A percentile compares a stretch with the other conserved stretches of the same genome.
Conservation (phyloP, 768 basidiomycete species). For the Rhizopogon vesiculosus region DNA sequence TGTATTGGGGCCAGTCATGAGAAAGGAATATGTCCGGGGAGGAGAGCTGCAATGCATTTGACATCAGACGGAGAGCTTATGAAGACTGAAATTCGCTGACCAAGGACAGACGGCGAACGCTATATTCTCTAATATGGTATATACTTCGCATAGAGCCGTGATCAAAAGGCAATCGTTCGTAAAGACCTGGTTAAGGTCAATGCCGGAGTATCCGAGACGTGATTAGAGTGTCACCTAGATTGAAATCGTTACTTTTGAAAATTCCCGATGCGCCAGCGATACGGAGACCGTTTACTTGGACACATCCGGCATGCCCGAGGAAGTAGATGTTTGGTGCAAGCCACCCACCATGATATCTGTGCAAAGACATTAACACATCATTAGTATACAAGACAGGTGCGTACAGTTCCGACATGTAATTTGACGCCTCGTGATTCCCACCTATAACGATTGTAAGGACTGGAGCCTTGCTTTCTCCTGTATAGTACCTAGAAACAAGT, state of each 20-base stretch:
- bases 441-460: conserved; percentile 92
- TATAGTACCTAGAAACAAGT: conserved; percentile 69
- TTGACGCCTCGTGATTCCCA: conserved; percentile 96
- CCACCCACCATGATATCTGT: conserved; percentile 95
- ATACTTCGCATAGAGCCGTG: conserved; percentile 68
- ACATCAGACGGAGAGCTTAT: not conserved
- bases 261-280: conserved; percentile 94
- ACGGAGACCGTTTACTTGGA: conserved; percentile 82
- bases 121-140: conserved; percentile 89
- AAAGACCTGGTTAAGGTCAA: conserved; percentile 49
- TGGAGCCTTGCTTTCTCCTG: conserved; percentile 75
- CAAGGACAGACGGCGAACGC: conserved; percentile 71
- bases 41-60: conserved; percentile 39
- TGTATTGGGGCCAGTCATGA: conserved; percentile 92
- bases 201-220: not conserved
- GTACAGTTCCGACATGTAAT: conserved; percentile 94
- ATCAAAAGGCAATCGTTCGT: conserved; percentile 82
- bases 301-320: conserved; percentile 85
- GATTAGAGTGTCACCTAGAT: conserved; percentile 41
- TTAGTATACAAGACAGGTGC: conserved; percentile 20
- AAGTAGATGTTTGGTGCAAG: conserved; percentile 96
- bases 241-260: conserved; percentile 75
- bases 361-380: conserved; percentile 4
- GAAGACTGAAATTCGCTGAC: conserved; percentile 31
- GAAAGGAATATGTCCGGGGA: conserved; percentile 79